Conservation (phyloP, 2,329 filamentous ascomycete species). For the Cercospora citrullina region DNA sequence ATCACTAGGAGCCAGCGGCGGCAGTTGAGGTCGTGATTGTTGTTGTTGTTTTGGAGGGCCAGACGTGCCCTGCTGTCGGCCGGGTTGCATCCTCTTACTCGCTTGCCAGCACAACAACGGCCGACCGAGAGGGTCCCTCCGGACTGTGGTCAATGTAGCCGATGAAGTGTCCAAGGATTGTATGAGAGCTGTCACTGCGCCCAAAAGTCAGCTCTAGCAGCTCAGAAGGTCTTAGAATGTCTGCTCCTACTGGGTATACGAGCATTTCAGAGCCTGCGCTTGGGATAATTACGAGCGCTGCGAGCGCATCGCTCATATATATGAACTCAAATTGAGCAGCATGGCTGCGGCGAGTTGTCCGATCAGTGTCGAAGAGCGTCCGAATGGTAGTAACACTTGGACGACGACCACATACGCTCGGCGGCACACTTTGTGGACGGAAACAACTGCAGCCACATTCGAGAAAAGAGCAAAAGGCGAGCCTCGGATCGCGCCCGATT, state of each 20-base stretch:
- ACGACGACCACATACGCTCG: not conserved
- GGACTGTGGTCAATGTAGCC: slow-evolving; percentile 22
- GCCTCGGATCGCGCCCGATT: not conserved
- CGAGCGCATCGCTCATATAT: slow-evolving; percentile 15
- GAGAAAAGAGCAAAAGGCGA: not conserved
- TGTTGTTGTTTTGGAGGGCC: slow-evolving; percentile 16
- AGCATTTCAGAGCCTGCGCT: not conserved
- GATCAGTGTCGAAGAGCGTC: slow-evolving; percentile 6
- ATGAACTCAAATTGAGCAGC: slow-evolving; percentile 14
- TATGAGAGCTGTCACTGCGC: slow-evolving; percentile 9
- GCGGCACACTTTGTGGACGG: not conserved
- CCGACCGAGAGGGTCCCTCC: slow-evolving; percentile 7
- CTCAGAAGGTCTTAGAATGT: not conserved
- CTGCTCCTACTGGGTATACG: not conserved
- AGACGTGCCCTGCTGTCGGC: slow-evolving; percentile 14
- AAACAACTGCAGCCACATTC: slow-evolving; percentile 15
- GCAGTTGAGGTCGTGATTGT: slow-evolving; percentile 36
- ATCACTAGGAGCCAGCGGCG: slow-evolving; percentile 35
- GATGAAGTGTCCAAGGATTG: slow-evolving; percentile 23
- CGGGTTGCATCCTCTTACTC: slow-evolving; percentile 25
- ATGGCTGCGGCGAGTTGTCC: slow-evolving; percentile 9
- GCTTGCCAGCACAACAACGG: slow-evolving; percentile 9
- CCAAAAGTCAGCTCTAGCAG: not conserved
- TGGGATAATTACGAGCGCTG: not conserved
- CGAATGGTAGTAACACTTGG: slow-evolving; percentile 8